Evolutionary conservation across 179 eudicot genomes (phyloP).

Genomic region (Amaranthus tricolor): DNA sequence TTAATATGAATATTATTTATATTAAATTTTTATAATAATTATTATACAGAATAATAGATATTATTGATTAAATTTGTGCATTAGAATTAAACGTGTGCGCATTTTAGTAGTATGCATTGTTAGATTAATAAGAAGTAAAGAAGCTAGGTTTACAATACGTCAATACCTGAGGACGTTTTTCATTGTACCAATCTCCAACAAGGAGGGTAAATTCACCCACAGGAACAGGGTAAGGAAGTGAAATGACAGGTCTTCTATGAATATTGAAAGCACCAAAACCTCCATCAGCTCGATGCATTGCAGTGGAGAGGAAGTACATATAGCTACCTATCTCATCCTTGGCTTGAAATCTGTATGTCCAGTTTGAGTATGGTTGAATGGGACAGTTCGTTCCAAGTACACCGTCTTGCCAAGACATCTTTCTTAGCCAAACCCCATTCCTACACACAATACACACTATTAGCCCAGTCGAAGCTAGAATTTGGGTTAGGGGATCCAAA

Average conservation of each 20-base stretch:
- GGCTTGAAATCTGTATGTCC: conserved; percentile 69
- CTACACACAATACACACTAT: conserved; percentile 22
- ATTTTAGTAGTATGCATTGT: no score
- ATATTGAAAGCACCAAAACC: conserved; percentile 62
- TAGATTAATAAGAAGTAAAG: no score
- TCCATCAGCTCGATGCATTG: conserved; percentile 65
- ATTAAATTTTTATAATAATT: no score
- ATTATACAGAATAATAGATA: no score
- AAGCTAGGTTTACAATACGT: conserved; percentile 7
- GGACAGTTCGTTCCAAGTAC: conserved; percentile 88
- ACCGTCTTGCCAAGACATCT: conserved; percentile 77
- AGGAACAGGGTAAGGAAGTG: conserved; percentile 56
- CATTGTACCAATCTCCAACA: conserved; percentile 68
- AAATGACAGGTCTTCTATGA: conserved; percentile 45
- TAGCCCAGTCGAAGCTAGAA: no score
- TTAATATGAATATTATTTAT: no score
- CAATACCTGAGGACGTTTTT: conserved; percentile 67
- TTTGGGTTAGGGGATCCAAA: no score
- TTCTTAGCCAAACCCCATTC: conserved; percentile 73
- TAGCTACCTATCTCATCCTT: conserved; percentile 81
- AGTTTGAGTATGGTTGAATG: conserved; percentile 58
- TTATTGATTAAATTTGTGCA: no score
- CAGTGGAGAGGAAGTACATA: conserved; percentile 59
- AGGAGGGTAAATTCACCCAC: conserved; percentile 50
- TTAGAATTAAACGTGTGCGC: no score